Conservation (phyloP, 2,329 filamentous ascomycete species). For the Catunica adiposa region DNA sequence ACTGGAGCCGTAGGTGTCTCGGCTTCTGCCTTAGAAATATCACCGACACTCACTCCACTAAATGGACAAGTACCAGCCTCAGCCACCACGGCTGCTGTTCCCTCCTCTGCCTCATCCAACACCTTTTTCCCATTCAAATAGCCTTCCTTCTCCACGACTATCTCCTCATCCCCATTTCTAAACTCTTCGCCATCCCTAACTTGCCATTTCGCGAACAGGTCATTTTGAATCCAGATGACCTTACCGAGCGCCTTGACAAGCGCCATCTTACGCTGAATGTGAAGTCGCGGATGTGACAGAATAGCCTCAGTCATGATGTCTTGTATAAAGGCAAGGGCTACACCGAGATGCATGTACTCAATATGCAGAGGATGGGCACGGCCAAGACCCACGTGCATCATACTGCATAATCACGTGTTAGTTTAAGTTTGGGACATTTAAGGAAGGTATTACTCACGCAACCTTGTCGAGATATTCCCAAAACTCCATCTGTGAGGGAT, state of each 20-base stretch:
- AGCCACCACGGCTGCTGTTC: conserved; percentile 30
- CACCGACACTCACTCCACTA: conserved; percentile 25
- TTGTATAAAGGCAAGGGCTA: conserved; percentile 56
- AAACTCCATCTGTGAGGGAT: conserved; percentile 59
- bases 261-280: conserved; percentile 51
- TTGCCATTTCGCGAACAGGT: conserved; percentile 69
- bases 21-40: conserved; percentile 14
- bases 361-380: conserved; percentile 57
- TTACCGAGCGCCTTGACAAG: conserved; percentile 64
- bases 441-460: conserved; percentile 32
- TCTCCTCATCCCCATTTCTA: conserved; percentile 27
- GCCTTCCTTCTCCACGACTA: conserved; percentile 43
- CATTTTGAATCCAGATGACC: conserved; percentile 79
- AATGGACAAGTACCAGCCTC: conserved; percentile 33
- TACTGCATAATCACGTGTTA: conserved; percentile 23
- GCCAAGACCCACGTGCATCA: conserved; percentile 69
- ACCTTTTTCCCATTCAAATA: conserved; percentile 48
- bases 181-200: conserved; percentile 52
- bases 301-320: conserved; percentile 65
- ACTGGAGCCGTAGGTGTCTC: conserved; percentile 19
- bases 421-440: background rate
- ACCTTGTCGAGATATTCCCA: conserved; percentile 78
- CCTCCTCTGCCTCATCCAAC: conserved; percentile 24
- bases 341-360: conserved; percentile 66
- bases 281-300: conserved; percentile 51